phyloP scores from a whole-genome alignment of 164 flowering plant genomes.

The Aristolochia contorta region DNA sequence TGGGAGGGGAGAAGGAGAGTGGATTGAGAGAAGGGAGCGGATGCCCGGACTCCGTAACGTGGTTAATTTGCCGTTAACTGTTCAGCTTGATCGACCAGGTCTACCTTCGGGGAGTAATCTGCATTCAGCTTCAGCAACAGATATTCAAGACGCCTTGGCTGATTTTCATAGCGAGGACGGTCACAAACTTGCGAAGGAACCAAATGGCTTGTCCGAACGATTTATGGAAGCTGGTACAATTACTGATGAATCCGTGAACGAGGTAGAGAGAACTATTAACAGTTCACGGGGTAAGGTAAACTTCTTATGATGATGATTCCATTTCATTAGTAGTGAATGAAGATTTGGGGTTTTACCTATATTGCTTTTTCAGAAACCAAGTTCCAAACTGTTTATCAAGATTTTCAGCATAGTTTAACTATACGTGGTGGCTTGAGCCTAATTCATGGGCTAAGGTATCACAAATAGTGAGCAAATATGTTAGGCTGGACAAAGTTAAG shows the following conservation, averaged over 20 bases:
- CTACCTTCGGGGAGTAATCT: slow-evolving; percentile 43
- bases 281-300: slow-evolving; percentile 46
- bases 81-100: slow-evolving; percentile 61
- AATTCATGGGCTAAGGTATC: too few species aligned
- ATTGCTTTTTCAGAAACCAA: too few species aligned
- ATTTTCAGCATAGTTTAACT: too few species aligned
- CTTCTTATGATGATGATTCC: not conserved
- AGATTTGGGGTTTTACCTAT: too few species aligned
- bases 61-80: slow-evolving; percentile 13
- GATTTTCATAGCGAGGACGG: slow-evolving; percentile 20
- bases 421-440: too few species aligned
- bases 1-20: slow-evolving; percentile 23
- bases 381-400: too few species aligned
- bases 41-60: not conserved
- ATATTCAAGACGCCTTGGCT: slow-evolving; percentile 35
- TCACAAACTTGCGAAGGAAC: slow-evolving; percentile 8
- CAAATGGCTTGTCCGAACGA: slow-evolving; percentile 38
- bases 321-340: too few species aligned
- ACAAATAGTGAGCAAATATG: too few species aligned
- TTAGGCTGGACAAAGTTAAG: too few species aligned
- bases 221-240: slow-evolving; percentile 28
- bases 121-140: slow-evolving; percentile 39
- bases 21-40: slow-evolving; percentile 10
- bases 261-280: slow-evolving; percentile 20
- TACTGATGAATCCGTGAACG: slow-evolving; percentile 36